Evolutionary conservation across 805 yeast species (phyloP).

Genomic region (Millerozyma miso): DNA sequence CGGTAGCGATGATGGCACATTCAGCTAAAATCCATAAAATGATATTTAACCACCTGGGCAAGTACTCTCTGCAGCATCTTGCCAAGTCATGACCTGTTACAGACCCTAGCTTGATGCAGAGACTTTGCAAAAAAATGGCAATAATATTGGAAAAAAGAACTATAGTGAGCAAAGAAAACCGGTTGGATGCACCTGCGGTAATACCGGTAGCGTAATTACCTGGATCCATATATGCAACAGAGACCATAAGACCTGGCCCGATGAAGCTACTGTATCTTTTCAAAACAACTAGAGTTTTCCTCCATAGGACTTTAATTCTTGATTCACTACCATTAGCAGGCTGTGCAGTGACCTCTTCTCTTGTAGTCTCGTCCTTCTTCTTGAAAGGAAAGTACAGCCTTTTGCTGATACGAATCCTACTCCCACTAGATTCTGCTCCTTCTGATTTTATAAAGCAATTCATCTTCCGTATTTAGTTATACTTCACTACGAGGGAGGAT

Average conservation of each 20-base stretch:
- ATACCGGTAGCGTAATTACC: conserved; percentile 50
- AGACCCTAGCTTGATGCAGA: conserved; percentile 45
- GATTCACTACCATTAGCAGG: too few relatives aligned
- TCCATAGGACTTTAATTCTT: too few relatives aligned
- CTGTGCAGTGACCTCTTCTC: too few relatives aligned
- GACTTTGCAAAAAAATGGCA: conserved; percentile 43
- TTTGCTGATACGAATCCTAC: too few relatives aligned
- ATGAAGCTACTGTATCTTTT: conserved; percentile 35
- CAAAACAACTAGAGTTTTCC: conserved; percentile 6
- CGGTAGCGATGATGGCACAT: conserved; percentile 48
- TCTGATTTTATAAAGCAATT: background rate
- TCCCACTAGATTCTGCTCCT: background rate
- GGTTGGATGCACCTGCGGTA: conserved; percentile 44
- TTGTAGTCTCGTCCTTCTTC: background rate
- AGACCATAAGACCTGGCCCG: conserved; percentile 47
- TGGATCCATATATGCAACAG: conserved; percentile 52
- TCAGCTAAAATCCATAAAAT: conserved; percentile 42
- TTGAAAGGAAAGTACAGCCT: background rate
- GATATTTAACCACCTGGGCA: conserved; percentile 38
- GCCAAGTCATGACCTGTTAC: conserved; percentile 49
- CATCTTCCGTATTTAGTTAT: too few relatives aligned
- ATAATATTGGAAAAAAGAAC: conserved; percentile 41
- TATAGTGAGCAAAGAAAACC: conserved; percentile 39
- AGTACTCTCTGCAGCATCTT: conserved; percentile 36
- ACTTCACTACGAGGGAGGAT: too few relatives aligned